A percentile compares a stretch with the other conserved stretches of the same genome.
phyloP scores from a whole-genome alignment of 2,329 filamentous ascomycete genomes.

The Epichloe coenophiala region DNA sequence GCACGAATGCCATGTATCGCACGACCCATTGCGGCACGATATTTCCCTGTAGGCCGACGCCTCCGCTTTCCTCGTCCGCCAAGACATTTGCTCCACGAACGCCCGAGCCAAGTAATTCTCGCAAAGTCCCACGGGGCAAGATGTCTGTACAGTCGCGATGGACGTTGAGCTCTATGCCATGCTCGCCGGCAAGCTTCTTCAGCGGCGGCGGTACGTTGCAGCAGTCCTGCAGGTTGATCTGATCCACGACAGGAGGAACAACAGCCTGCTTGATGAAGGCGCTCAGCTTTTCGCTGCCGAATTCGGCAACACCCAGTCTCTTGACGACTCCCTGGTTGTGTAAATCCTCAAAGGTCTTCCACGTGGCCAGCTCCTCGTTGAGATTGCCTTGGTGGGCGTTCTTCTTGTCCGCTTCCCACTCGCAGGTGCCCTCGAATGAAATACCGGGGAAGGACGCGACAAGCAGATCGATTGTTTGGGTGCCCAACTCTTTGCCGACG shows the following conservation, averaged over 20 bases:
- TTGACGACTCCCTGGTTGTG: constrained; percentile 57
- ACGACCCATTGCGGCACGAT: constrained; percentile 87
- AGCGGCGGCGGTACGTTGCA: constrained; percentile 89
- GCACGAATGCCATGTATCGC: constrained; percentile 92
- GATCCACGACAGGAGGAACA: constrained; percentile 70
- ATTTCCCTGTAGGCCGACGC: constrained; percentile 56
- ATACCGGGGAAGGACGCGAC: constrained; percentile 90
- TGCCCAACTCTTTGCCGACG: constrained; percentile 66
- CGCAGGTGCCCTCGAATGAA: constrained; percentile 84
- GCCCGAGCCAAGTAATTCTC: constrained; percentile 67
- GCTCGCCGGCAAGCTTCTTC: constrained; percentile 67
- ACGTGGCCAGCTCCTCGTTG: constrained; percentile 54
- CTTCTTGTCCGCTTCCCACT: constrained; percentile 55
- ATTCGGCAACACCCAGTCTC: constrained; percentile 78
- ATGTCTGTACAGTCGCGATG: constrained; percentile 93
- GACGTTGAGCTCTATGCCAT: constrained; percentile 76
- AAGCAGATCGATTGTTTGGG: constrained; percentile 67
- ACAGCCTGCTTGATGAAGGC: constrained; percentile 59
- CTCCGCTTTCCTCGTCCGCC: constrained; percentile 38
- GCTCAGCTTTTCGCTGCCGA: constrained; percentile 71
- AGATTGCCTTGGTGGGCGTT: constrained; percentile 51
- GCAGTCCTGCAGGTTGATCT: constrained; percentile 93
- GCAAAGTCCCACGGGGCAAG: constrained; percentile 68
- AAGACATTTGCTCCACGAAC: constrained; percentile 63
- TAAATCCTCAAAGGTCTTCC: constrained; percentile 61